These are phyloP conservation scores for Pythium pyrilobum DNA, from an alignment of 352 stramenopile species.

Conservation along the genomic window DNA sequence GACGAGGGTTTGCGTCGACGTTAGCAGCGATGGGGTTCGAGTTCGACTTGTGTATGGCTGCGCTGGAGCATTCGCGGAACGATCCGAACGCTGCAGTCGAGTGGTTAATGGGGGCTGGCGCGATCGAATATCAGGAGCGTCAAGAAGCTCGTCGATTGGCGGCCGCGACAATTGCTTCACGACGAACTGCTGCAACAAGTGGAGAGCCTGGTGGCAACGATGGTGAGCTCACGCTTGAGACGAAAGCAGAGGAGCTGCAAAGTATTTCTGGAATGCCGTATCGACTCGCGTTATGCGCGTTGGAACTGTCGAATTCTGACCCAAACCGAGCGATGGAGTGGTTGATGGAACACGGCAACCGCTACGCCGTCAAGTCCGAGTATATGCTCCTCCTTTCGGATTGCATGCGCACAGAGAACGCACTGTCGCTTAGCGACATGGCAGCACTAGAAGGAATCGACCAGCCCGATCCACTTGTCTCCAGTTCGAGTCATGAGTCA, in stretches of 20 bases:
- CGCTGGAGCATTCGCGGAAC: slow-evolving; percentile 73
- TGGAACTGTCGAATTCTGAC: slow-evolving; percentile 77
- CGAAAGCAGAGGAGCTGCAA: slow-evolving; percentile 64
- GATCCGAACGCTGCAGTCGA: slow-evolving; percentile 82
- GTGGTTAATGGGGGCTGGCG: slow-evolving; percentile 80
- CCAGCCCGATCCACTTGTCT: slow-evolving; percentile 59
- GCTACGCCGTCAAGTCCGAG: slow-evolving; percentile 53
- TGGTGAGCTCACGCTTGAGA: slow-evolving; percentile 33
- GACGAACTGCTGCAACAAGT: slow-evolving; percentile 13
- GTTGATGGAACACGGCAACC: slow-evolving; percentile 77
- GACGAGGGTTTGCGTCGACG: slow-evolving; percentile 74
- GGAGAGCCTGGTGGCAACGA: not conserved
- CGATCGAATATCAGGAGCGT: slow-evolving; percentile 65
- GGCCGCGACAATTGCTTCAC: slow-evolving; percentile 32
- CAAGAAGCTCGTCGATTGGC: slow-evolving; percentile 54
- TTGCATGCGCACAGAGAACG: slow-evolving; percentile 38
- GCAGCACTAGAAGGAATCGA: slow-evolving; percentile 78
- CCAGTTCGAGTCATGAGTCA: slow-evolving; percentile 10
- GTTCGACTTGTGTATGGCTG: slow-evolving; percentile 84
- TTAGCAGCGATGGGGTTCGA: slow-evolving; percentile 86
- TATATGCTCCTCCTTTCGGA: slow-evolving; percentile 41
- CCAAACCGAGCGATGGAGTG: slow-evolving; percentile 85
- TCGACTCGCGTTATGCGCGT: slow-evolving; percentile 46
- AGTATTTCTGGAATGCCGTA: slow-evolving; percentile 75
- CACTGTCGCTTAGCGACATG: slow-evolving; percentile 43